A percentile compares a stretch with the other conserved stretches of the same genome.
These are phyloP conservation scores for Neurospora sp. DNA, from an alignment of 2,329 filamentous ascomycete species.

Conservation along the genomic window DNA sequence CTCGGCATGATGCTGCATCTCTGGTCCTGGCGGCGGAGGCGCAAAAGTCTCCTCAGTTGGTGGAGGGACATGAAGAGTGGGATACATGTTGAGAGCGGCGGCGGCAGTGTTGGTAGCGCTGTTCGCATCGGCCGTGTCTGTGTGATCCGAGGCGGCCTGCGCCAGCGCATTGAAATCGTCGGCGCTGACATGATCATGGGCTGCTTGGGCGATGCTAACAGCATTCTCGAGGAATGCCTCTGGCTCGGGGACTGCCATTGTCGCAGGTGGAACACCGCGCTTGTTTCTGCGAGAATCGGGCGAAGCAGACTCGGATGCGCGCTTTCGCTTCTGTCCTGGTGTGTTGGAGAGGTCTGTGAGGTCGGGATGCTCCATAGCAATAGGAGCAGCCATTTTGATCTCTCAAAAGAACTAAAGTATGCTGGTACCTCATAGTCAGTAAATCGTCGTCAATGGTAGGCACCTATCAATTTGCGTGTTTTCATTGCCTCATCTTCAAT, in stretches of 20 bases:
- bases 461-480: background rate
- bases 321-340: conserved; percentile 46
- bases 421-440: background rate
- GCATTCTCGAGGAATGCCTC: conserved; percentile 45
- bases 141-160: conserved; percentile 40
- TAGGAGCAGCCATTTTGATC: conserved; percentile 35
- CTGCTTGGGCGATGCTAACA: conserved; percentile 35
- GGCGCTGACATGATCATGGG: conserved; percentile 31
- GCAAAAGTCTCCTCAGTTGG: conserved; percentile 51
- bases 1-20: conserved; percentile 34
- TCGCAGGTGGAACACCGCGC: conserved; percentile 34
- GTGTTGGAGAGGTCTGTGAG: conserved; percentile 31
- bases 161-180: conserved; percentile 48
- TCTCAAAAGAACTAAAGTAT: background rate
- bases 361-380: conserved; percentile 37
- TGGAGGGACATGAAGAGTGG: conserved; percentile 46
- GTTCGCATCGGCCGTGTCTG: conserved; percentile 37
- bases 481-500: background rate
- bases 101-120: conserved; percentile 50
- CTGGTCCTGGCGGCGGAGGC: background rate
- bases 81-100: conserved; percentile 47
- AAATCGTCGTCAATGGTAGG: background rate
- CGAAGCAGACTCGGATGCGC: conserved; percentile 36
- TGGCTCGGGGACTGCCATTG: conserved; percentile 32
- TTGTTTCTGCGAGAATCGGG: conserved; percentile 41